Evolutionary conservation across 805 yeast genomes (phyloP), one percentile per base, ranked within the genome.

Genomic region (Metschnikowia shivogae): DNA sequence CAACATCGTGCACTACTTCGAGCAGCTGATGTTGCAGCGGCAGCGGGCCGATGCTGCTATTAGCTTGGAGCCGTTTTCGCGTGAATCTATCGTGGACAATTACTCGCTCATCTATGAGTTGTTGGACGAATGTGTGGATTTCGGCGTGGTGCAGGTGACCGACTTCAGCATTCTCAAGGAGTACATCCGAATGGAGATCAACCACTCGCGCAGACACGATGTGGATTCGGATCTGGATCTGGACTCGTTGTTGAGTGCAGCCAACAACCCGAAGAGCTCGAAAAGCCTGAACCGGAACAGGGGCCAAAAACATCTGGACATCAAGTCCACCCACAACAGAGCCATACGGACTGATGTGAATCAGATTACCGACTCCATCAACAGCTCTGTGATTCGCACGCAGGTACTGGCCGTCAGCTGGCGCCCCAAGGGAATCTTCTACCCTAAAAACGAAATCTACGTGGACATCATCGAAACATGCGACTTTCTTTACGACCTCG

Each of bases 41-140:
- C 36, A 22, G 28, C 42, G 35, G 14, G 13, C 32, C 12, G 38
- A 22, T 6, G 30, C 24, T 8, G 33, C 39, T 12, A 14, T 2
- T 22, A 37, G 28, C n/a, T 13, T 5, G 24, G 12, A 27, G 31
- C 9, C 10, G 26, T 40, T 51, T 14, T 34, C 52, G 11, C 46
- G 56, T 4, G 89, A 84, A 44, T 56, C 79, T 13, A 76, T 88
- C 2, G 66, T 77, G 19, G 96, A 89, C 62, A 92, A 89, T 62
- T 77, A 79, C 52, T 80, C 82, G 29, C 69, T 89, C 39, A 77
- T 89, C 6, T 84, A 84, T 63, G 97, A 89, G 60, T 66, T 89
- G n/a, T 64, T 89, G 36, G 97, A 89, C 59, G 97, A 89, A 59
- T 85, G 89, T 73, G 77, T 87, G 80, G 97, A 89, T 62, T 85